Conservation (phyloP, 345 rosid genomes). For the Acer campestre region DNA sequence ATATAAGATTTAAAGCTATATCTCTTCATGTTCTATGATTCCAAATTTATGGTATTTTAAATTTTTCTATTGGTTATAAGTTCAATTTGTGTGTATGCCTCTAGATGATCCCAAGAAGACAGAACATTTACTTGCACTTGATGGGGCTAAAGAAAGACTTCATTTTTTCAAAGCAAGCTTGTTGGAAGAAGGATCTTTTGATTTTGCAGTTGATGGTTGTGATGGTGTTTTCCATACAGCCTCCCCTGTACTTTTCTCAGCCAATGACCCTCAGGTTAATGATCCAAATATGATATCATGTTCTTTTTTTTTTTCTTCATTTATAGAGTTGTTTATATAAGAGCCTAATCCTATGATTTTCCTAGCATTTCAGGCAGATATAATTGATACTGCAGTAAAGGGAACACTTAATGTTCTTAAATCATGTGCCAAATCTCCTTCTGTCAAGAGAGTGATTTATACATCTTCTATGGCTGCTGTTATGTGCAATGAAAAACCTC, state of each 20-base stretch:
- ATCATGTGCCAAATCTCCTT: constrained; percentile 19
- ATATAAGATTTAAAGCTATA: no score
- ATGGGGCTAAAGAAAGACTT: constrained; percentile 44
- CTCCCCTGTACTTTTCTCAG: constrained; percentile 29
- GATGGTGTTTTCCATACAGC: constrained; percentile 39
- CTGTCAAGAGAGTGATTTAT: constrained; percentile 51
- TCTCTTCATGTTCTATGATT: no score
- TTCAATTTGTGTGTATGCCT: no score
- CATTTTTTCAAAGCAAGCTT: constrained; percentile 35
- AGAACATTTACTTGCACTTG: constrained; percentile 36
- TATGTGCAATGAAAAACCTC: constrained; percentile 31
- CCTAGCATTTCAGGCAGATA: background rate
- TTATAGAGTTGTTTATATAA: background rate
- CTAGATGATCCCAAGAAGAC: constrained; percentile 41
- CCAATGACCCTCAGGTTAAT: constrained; percentile 26
- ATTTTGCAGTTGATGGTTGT: constrained; percentile 34
- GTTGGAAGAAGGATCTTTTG: no score
- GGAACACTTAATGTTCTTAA: constrained; percentile 16
- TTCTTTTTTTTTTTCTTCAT: background rate
- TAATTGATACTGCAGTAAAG: background rate
- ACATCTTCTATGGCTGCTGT: constrained; percentile 56
- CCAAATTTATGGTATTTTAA: no score
- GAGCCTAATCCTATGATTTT: background rate
- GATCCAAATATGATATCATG: no score
- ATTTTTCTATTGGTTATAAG: background rate